Conservation (phyloP, 2,329 filamentous ascomycete species). For the Talaromyces pinophilus region DNA sequence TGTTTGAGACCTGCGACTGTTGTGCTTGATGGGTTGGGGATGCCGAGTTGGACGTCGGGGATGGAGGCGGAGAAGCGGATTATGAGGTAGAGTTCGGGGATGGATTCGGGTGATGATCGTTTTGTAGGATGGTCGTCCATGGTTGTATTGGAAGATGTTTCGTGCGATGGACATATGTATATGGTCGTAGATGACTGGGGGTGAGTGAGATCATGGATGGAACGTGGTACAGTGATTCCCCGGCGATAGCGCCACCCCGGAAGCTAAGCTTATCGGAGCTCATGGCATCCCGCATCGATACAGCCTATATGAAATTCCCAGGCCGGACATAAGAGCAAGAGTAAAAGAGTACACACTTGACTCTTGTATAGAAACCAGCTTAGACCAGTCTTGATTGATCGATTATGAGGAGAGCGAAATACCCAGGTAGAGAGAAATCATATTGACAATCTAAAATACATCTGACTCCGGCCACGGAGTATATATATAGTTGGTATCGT, state of each 20-base stretch:
- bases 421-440: neutral
- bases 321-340: neutral
- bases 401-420: neutral
- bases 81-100: constrained; percentile 65
- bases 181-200: neutral
- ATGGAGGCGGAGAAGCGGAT: constrained; percentile 87
- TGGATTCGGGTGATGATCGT: constrained; percentile 26
- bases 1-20: constrained; percentile 79
- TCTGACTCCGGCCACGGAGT: neutral
- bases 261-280: constrained; percentile 10
- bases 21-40: constrained; percentile 66
- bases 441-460: constrained; percentile 4
- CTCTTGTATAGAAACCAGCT: neutral
- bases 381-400: neutral
- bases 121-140: constrained; percentile 15
- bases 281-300: neutral
- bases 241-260: neutral
- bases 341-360: neutral
- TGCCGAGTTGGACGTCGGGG: constrained; percentile 77
- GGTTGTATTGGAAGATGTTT: neutral
- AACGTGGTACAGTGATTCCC: neutral
- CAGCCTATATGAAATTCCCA: neutral
- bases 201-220: neutral
- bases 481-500: constrained; percentile 10
- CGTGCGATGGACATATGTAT: constrained; percentile 13